Base-by-base conservation (phyloP, 495 filamentous ascomycete species). In the Collariella sp. region DNA sequence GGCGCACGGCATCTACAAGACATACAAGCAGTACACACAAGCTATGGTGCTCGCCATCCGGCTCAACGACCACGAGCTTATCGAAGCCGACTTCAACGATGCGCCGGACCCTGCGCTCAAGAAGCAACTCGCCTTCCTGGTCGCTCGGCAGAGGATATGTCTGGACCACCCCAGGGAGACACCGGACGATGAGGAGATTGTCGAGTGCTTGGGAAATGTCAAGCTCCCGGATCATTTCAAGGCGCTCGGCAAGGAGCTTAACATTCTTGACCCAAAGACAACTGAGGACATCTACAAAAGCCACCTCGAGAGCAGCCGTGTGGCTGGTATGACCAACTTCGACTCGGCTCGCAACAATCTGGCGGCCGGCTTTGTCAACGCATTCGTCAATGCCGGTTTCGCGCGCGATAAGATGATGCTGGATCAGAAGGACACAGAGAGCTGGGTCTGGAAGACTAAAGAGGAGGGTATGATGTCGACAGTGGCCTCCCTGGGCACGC, bases 281-380 rank as follows among this genome's bases (percentile, higher is more conserved):
- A 90, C 91, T 4, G 93, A 99, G 71, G 93, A 99, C 65, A 99
- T 99, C 61, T 99, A 99, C 78, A 99, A 99, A 77, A 95, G 89
- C 54, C 94, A 99, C 69, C 78, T 99, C 15, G 93, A 99, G 69
- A 96, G 86, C 74, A 93, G 83, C 55, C 81, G 93, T 44, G 90
- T 90, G 43, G 87, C 89, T 22, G 91, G 91, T 22, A 75, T 94
- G 67, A 96, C 90, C 16, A 96, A 95, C 64, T 82, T 94, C 31
- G 93, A 97, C 69, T 96, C 91, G 13, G 91, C 93, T 35, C 77
- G 90, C 57, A 90, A 97, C 76, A 99, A 97, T 61, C 78, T 99
- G 51, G 91, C 93, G 7, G 91, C 91, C 57, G 89, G 84, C 24
- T 97, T 99, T 61, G 93, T 99, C 46, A 99, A 99, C 66, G 86